phyloP scores from a whole-genome alignment of 2,329 filamentous ascomycete genomes.

The Colletotrichum sp. region DNA sequence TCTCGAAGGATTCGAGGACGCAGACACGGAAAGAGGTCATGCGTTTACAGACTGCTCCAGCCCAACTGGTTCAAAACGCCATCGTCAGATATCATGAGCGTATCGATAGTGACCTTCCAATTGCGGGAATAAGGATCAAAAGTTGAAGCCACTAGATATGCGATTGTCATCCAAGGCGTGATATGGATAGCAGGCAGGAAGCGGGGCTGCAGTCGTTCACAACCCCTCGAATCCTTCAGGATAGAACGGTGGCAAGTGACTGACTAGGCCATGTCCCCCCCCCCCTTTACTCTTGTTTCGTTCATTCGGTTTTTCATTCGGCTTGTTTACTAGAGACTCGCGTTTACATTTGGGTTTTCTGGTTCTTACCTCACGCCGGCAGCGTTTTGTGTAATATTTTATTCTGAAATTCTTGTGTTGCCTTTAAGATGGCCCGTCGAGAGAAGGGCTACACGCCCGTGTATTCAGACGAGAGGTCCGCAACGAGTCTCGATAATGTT shows the following conservation, averaged over 20 bases:
- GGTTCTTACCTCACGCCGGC: not conserved
- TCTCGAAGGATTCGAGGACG: not conserved
- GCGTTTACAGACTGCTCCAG: not conserved
- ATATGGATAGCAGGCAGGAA: not conserved
- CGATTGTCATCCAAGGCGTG: not conserved
- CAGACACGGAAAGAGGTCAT: not conserved
- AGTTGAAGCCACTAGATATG: not conserved
- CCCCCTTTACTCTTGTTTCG: not conserved
- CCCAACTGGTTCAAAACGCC: not conserved
- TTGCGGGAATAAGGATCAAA: not conserved
- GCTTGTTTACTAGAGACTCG: not conserved
- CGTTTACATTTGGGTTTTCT: not conserved
- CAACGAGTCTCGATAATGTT: not conserved
- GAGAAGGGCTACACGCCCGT: not conserved
- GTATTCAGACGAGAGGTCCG: not conserved
- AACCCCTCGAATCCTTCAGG: not conserved
- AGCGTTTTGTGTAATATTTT: not conserved
- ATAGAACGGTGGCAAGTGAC: not conserved
- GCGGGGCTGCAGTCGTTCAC: not conserved
- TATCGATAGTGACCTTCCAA: slow-evolving; percentile 1
- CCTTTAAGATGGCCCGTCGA: not conserved
- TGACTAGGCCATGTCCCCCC: not conserved
- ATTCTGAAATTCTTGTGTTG: not conserved
- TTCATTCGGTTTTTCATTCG: not conserved
- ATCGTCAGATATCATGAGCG: not conserved